Evolutionary conservation across 176 grass and related monocot genomes (phyloP).

Genomic region (Zea mays): Zm-B73-REFERENCE-NAM-5.0 NC_050097.1:224096001-224096500

Average conservation of each 20-base stretch:
- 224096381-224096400: constrained; percentile 66
- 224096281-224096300: constrained; percentile 73
- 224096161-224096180: constrained; percentile 68
- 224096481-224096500: neutral
- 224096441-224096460: constrained; percentile 68
- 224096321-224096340: constrained; percentile 76
- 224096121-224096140: constrained; percentile 71
- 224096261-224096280: constrained; percentile 70
- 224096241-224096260: constrained; percentile 51
- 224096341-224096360: constrained; percentile 74
- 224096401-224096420: constrained; percentile 75
- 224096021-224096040: neutral
- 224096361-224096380: constrained; percentile 72
- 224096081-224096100: neutral
- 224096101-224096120: constrained; percentile 76
- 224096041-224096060: too few species aligned
- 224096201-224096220: constrained; percentile 79
- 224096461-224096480: constrained; percentile 1
- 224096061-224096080: neutral
- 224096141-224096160: constrained; percentile 78
- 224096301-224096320: constrained; percentile 68
- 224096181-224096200: constrained; percentile 79
- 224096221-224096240: constrained; percentile 58
- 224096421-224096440: constrained; percentile 65
- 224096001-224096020: neutral